Conservation (phyloP, 345 rosid genomes). For the Abelmoschus esculentus region DNA sequence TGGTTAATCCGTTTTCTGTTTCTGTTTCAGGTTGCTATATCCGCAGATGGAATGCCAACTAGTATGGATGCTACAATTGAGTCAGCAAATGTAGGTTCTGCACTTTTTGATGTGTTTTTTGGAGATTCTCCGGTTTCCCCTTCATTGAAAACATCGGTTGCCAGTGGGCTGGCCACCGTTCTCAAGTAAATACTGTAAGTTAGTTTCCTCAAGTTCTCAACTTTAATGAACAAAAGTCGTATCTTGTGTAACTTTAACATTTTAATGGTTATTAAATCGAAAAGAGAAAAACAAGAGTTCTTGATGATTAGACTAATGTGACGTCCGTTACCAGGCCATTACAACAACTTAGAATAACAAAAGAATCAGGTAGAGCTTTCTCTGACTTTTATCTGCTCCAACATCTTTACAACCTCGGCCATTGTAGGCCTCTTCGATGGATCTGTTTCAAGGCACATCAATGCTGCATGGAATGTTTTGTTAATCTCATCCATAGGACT, state of each 20-base stretch:
- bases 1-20: not conserved
- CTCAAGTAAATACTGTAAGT: slow-evolving; percentile 30
- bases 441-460: slow-evolving; percentile 74
- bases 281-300: not conserved
- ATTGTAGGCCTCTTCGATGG: slow-evolving; percentile 65
- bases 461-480: slow-evolving; percentile 44
- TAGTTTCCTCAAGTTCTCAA: not conserved
- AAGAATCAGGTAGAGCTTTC: slow-evolving; percentile 17
- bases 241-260: not conserved
- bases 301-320: not conserved
- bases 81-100: slow-evolving; percentile 49
- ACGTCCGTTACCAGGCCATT: too few relatives aligned
- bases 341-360: not conserved
- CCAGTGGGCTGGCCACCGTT: slow-evolving; percentile 38
- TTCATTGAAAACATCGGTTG: slow-evolving; percentile 59
- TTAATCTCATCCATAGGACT: slow-evolving; percentile 51
- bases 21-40: slow-evolving; percentile 46
- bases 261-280: not conserved
- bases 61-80: slow-evolving; percentile 48
- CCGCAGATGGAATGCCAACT: slow-evolving; percentile 48
- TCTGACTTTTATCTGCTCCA: slow-evolving; percentile 42
- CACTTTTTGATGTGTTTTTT: slow-evolving; percentile 70
- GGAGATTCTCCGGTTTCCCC: slow-evolving; percentile 79
- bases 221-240: not conserved
- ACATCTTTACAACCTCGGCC: slow-evolving; percentile 77